Evolutionary conservation across 192 early-diverging fungal genomes (phyloP).

Genomic region (Umbelopsis sp.): DNA sequence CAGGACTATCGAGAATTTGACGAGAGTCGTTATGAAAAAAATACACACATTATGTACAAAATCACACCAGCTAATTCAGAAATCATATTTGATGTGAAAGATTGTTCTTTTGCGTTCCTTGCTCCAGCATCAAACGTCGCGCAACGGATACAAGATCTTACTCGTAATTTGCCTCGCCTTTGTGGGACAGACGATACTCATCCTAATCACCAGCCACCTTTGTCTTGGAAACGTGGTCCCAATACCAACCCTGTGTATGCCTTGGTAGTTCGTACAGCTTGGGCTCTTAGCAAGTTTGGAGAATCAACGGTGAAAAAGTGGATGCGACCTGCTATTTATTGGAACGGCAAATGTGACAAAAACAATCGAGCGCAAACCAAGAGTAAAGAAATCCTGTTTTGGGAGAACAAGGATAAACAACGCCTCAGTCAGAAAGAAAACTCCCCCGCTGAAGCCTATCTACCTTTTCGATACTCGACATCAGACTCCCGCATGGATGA

Average conservation of each 20-base stretch:
- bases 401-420: constrained; percentile 44
- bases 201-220: constrained; percentile 24
- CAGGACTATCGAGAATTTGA: constrained; percentile 43
- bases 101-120: constrained; percentile 50
- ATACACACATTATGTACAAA: constrained; percentile 33
- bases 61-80: constrained; percentile 23
- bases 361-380: constrained; percentile 26
- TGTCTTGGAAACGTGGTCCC: constrained; percentile 61
- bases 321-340: constrained; percentile 58
- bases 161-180: constrained; percentile 43
- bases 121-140: constrained; percentile 45
- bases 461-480: constrained; percentile 30
- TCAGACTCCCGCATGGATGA: constrained; percentile 10
- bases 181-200: constrained; percentile 37
- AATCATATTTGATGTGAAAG: background rate
- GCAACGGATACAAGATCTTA: constrained; percentile 34
- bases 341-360: constrained; percentile 59
- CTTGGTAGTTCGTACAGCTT: constrained; percentile 55
- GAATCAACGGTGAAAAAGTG: constrained; percentile 35
- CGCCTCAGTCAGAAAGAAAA: constrained; percentile 57
- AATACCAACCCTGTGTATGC: constrained; percentile 65
- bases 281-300: constrained; percentile 51
- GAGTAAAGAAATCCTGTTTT: constrained; percentile 50
- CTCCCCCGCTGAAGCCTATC: constrained; percentile 60
- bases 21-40: background rate